phyloP scores from a whole-genome alignment of 2,329 filamentous ascomycete species.

The Botryotinia calthae region DNA sequence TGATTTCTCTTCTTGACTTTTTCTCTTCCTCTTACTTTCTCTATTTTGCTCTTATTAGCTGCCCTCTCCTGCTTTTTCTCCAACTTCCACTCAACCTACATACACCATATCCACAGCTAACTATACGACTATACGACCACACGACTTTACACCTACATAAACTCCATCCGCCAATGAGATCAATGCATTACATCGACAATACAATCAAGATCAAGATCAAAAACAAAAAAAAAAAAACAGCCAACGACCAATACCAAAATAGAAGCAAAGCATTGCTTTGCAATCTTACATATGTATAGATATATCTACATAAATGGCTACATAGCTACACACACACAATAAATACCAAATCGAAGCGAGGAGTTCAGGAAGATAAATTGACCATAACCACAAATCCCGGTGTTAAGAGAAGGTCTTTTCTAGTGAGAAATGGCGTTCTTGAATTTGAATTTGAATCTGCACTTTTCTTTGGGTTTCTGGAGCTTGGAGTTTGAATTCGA shows the following conservation, averaged over 20 bases:
- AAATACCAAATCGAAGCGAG: not conserved
- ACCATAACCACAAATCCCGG: not conserved
- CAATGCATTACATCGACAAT: not conserved
- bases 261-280: not conserved
- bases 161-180: not conserved
- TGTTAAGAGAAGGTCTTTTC: not conserved
- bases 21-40: not conserved
- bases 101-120: not conserved
- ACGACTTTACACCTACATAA: not conserved
- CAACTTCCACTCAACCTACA: not conserved
- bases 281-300: not conserved
- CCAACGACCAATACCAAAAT: not conserved
- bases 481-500: not conserved
- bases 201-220: not conserved
- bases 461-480: not conserved
- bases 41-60: not conserved
- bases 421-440: not conserved
- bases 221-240: too few relatives aligned
- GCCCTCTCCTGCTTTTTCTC: not conserved
- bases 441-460: not conserved
- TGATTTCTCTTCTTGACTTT: not conserved
- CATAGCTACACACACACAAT: not conserved
- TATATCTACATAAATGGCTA: not conserved
- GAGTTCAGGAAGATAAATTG: not conserved
- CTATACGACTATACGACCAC: not conserved